Base-by-base conservation (phyloP, 164 flowering plant genomes). In the Kalanchoe fedtschenkoi region DNA sequence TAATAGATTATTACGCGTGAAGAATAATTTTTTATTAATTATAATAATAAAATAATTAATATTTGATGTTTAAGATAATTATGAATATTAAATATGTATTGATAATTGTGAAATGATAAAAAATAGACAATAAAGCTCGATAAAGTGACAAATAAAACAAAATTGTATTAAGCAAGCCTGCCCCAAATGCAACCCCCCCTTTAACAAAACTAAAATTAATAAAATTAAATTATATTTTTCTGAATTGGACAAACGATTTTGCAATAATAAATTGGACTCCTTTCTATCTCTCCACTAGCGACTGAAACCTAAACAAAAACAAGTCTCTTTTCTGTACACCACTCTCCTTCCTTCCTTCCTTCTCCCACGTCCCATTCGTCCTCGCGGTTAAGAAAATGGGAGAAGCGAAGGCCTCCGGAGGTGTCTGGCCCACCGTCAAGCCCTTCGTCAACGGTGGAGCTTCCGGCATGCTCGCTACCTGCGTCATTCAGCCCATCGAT, bases 401-500 rank as follows among this genome's bases (percentile, higher is more conserved):
- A 60, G 88, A 77, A 26, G 69, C 71, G 61, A 73, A 81, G 82
- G 79, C 81, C 51, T 14, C 76, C 1, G 41, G 55, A 8, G 75
- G 79, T 9, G 83, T 81, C 1, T 83, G 87, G 87, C 79, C 73
- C 22, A 77, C 78, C 1, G 69, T 81, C 29, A 85, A 85, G 76
- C 88, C 91, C 34, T 85, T 85, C 57, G 80, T 81, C 28, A 85
- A 85, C 72, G 88, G 88, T 7, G 91, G 91, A 53, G 71, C 77
- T 24, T 76, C 91, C 57, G 91, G 91, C 15, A 85, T 85, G 91
- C 80, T 81, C n/a, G 87, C 91, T 28, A 85, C 88, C 30, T 83
- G 86, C 47, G 91, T 83, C 64, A 77, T 85, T 58, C 91, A 85
- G 63, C 91, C 91, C 64, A 73, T 85, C 62, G 91, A 85, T 33